These are phyloP conservation scores for Phlegmacium glaucopus DNA, from an alignment of 768 basidiomycete genomes.

Conservation along the genomic window DNA sequence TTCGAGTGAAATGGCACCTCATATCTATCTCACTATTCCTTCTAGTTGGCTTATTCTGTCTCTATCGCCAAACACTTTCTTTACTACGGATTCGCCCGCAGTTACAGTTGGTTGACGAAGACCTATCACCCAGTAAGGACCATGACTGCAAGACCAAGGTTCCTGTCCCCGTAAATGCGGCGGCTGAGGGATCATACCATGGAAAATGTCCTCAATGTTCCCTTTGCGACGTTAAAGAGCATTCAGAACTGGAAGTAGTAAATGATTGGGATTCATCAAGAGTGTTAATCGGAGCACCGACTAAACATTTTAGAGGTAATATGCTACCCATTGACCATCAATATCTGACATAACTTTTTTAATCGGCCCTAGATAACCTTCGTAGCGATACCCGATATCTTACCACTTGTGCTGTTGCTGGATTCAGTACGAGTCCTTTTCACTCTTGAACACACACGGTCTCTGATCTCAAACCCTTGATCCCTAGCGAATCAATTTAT, in stretches of 20 bases:
- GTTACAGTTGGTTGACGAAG: too few relatives aligned
- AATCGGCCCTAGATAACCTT: constrained; percentile 18
- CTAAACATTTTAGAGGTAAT: constrained; percentile 19
- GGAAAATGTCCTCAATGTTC: too few relatives aligned
- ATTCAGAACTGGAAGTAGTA: background rate
- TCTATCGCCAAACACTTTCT: too few relatives aligned
- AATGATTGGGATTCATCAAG: constrained; percentile 1
- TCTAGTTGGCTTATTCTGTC: too few relatives aligned
- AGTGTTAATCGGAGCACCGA: constrained; percentile 16
- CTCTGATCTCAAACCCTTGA: background rate
- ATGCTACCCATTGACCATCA: background rate
- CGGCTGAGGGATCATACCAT: too few relatives aligned
- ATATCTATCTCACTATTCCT: too few relatives aligned
- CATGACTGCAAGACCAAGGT: too few relatives aligned
- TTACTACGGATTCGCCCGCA: too few relatives aligned
- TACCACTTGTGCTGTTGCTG: constrained; percentile 53
- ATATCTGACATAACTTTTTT: background rate
- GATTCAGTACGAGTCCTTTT: constrained; percentile 43
- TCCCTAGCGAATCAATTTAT: constrained; percentile 34
- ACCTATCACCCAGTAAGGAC: too few relatives aligned
- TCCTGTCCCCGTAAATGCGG: too few relatives aligned
- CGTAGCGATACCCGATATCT: constrained; percentile 49
- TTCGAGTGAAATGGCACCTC: too few relatives aligned
- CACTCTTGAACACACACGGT: background rate
- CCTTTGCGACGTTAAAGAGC: too few relatives aligned